Conservation (phyloP, 257 asterid species). For the Perilla frutescens region DNA sequence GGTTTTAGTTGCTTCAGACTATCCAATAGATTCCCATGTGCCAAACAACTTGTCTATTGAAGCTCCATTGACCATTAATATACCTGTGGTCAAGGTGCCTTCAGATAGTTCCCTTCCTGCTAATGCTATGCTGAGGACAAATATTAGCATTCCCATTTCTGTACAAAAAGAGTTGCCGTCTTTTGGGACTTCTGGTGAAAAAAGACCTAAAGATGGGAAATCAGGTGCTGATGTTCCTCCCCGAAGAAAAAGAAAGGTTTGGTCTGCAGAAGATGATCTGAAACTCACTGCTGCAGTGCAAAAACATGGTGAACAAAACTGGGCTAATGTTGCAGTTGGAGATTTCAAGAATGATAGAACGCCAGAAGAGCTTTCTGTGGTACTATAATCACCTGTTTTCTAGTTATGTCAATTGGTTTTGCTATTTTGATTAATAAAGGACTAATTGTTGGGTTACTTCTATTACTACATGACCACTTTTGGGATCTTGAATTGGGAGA, state of each 20-base stretch:
- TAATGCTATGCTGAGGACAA: constrained; percentile 48
- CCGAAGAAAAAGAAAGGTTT: constrained; percentile 60
- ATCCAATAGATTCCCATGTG: constrained; percentile 52
- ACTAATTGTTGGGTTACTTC: no score
- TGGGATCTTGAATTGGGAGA: no score
- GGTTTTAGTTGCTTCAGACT: constrained; percentile 76
- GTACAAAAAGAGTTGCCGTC: constrained; percentile 62
- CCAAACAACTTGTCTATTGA: constrained; percentile 63
- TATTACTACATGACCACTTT: no score
- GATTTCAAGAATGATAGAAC: no score
- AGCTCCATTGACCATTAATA: constrained; percentile 75
- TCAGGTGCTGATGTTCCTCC: constrained; percentile 48
- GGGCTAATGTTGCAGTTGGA: no score
- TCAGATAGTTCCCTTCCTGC: constrained; percentile 53
- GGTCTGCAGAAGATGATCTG: no score
- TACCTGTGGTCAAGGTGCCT: constrained; percentile 62
- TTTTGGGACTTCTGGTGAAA: constrained; percentile 50
- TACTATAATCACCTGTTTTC: no score
- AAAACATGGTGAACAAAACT: no score
- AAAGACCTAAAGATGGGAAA: constrained; percentile 55
- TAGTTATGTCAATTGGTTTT: no score
- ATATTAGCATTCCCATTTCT: constrained; percentile 64
- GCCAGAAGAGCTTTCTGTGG: no score
- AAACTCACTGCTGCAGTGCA: no score
- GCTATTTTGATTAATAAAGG: no score